Evolutionary conservation across 2,329 filamentous ascomycete species (phyloP).

Genomic region (Calonectria ilicicola): DNA sequence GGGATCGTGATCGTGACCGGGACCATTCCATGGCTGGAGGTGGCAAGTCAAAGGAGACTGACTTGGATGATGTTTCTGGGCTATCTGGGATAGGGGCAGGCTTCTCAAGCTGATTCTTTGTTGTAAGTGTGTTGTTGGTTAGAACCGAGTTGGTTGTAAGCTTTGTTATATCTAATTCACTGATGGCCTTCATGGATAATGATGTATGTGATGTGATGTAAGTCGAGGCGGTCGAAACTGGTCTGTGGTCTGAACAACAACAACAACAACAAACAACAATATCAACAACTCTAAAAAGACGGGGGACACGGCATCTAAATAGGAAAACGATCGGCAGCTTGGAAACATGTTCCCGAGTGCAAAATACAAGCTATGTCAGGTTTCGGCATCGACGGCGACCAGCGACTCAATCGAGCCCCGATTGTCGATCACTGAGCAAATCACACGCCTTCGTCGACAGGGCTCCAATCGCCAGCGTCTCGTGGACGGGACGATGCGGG

Average conservation of each 20-base stretch:
- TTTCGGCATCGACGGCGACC: conserved; percentile 18
- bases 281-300: neutral
- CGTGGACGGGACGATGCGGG: conserved; percentile 25
- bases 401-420: neutral
- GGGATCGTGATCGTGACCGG: conserved; percentile 24
- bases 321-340: conserved; percentile 11
- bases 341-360: too few species aligned
- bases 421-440: conserved; percentile 5
- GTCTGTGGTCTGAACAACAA: neutral
- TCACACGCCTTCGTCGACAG: conserved; percentile 19
- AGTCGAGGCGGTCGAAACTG: neutral
- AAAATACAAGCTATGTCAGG: conserved; percentile 9
- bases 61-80: neutral
- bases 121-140: neutral
- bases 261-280: too few species aligned
- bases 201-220: neutral
- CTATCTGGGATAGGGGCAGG: neutral
- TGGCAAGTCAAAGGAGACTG: conserved; percentile 5
- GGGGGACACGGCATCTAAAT: conserved; percentile 9
- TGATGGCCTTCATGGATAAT: neutral
- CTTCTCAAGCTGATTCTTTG: neutral
- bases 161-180: neutral
- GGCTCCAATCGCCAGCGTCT: conserved; percentile 25
- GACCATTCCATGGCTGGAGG: conserved; percentile 15
- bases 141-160: neutral